Conservation (phyloP, 1,139 yeast genomes). For the Suhomyces guaymorum region DNA sequence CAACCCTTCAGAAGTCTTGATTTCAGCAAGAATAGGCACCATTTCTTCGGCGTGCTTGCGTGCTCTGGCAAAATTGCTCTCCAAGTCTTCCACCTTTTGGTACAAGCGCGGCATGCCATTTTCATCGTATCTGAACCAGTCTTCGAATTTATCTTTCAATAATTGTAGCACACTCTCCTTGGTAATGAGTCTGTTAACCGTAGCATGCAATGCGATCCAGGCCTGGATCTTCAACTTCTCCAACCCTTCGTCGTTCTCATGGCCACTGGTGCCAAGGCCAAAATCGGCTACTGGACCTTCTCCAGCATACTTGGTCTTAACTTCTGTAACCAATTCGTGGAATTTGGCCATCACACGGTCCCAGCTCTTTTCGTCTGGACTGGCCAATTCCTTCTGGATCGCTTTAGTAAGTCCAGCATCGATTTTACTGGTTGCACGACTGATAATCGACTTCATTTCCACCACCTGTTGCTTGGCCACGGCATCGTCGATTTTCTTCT, state of each 20-base stretch:
- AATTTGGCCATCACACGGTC: constrained; percentile 55
- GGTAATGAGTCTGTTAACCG: constrained; percentile 58
- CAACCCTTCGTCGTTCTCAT: constrained; percentile 43
- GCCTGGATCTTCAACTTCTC: constrained; percentile 51
- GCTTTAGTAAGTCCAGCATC: constrained; percentile 40
- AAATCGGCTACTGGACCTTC: constrained; percentile 48
- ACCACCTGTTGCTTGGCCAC: constrained; percentile 42
- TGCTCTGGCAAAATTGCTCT: constrained; percentile 60
- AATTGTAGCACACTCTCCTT: constrained; percentile 59
- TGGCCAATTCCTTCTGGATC: constrained; percentile 38
- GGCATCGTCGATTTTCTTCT: constrained; percentile 23
- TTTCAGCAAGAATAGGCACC: constrained; percentile 51
- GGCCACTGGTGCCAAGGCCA: constrained; percentile 55
- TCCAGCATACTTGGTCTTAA: constrained; percentile 17
- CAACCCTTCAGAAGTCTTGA: constrained; percentile 6
- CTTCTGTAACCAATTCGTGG: constrained; percentile 34
- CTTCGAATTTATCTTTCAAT: constrained; percentile 75
- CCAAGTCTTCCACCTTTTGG: constrained; percentile 74
- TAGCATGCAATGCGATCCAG: constrained; percentile 65
- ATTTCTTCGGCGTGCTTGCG: constrained; percentile 56
- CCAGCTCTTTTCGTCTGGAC: constrained; percentile 61
- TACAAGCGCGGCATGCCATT: constrained; percentile 83
- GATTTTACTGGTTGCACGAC: constrained; percentile 43
- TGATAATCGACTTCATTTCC: constrained; percentile 45
- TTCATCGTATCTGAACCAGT: constrained; percentile 76